Conservation (phyloP, 2,329 filamentous ascomycete species). For the Alternaria sp. region DNA sequence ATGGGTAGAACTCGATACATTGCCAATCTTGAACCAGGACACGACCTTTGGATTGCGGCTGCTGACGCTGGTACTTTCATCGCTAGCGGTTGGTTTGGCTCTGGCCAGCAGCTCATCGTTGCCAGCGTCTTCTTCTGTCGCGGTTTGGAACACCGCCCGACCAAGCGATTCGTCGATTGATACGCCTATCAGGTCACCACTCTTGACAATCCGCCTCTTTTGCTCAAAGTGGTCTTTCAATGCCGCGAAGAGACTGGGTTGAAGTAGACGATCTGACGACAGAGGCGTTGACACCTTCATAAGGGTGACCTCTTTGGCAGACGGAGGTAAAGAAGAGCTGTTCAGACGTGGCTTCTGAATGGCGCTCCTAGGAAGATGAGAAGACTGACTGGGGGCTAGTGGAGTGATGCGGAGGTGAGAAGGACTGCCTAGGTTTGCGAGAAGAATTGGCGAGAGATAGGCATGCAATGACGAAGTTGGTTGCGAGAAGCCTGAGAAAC, state of each 20-base stretch:
- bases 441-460: slow-evolving; percentile 83
- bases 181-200: slow-evolving; percentile 86
- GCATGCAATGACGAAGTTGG: slow-evolving; percentile 49
- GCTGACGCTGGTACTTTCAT: slow-evolving; percentile 16
- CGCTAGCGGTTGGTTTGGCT: slow-evolving; percentile 44
- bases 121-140: slow-evolving; percentile 72
- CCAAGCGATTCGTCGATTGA: slow-evolving; percentile 87
- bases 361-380: slow-evolving; percentile 37
- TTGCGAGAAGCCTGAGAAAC: slow-evolving; percentile 51
- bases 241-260: slow-evolving; percentile 84
- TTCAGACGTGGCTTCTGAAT: slow-evolving; percentile 54
- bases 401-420: slow-evolving; percentile 80
- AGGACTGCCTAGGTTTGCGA: slow-evolving; percentile 83
- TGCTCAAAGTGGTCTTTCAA: slow-evolving; percentile 88
- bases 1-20: slow-evolving; percentile 57
- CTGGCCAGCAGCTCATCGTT: slow-evolving; percentile 61
- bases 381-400: slow-evolving; percentile 60
- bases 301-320: slow-evolving; percentile 80
- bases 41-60: slow-evolving; percentile 55
- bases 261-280: slow-evolving; percentile 82
- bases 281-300: slow-evolving; percentile 88
- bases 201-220: slow-evolving; percentile 80
- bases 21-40: slow-evolving; percentile 91
- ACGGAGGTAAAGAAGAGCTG: slow-evolving; percentile 60
- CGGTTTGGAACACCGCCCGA: slow-evolving; percentile 75